A percentile compares a stretch with the other conserved stretches of the same genome.
Conservation (phyloP, 2,329 filamentous ascomycete species). For the Fusarium algeriense region DNA sequence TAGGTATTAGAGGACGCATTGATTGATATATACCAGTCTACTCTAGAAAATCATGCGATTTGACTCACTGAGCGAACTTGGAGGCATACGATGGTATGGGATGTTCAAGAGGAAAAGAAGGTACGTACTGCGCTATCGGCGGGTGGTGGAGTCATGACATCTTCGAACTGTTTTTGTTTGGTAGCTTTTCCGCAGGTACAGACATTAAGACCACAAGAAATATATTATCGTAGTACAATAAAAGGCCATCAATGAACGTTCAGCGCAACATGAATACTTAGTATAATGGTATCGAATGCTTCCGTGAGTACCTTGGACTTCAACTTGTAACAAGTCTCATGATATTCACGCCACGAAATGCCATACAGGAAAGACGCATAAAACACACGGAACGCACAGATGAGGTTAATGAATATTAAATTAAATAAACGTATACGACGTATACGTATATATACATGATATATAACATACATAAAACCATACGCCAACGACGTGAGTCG, state of each 20-base stretch:
- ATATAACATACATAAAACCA: conserved; percentile 45
- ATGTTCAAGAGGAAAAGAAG: conserved; percentile 24
- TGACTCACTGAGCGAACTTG: conserved; percentile 24
- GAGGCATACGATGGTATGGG: conserved; percentile 31
- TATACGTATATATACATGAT: conserved; percentile 37
- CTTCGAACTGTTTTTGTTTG: conserved; percentile 30
- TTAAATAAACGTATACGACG: conserved; percentile 38
- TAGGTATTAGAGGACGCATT: conserved; percentile 41
- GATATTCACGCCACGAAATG: conserved; percentile 16
- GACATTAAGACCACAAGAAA: background rate
- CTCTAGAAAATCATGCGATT: conserved; percentile 28
- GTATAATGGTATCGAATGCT: background rate
- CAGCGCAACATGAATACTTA: background rate
- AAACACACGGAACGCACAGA: conserved; percentile 26
- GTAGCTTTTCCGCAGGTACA: conserved; percentile 14
- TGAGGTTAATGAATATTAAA: conserved; percentile 38
- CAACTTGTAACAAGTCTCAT: background rate
- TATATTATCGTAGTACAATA: background rate
- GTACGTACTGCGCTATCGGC: conserved; percentile 32
- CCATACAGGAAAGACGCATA: conserved; percentile 9
- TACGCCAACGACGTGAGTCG: conserved; percentile 46
- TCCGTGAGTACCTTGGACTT: too few relatives aligned
- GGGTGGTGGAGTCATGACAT: conserved; percentile 41
- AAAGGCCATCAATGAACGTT: background rate
- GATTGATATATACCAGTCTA: conserved; percentile 19